Base-by-base conservation (phyloP, 2,329 filamentous ascomycete genomes). In the Monilinia fructigena region DNA sequence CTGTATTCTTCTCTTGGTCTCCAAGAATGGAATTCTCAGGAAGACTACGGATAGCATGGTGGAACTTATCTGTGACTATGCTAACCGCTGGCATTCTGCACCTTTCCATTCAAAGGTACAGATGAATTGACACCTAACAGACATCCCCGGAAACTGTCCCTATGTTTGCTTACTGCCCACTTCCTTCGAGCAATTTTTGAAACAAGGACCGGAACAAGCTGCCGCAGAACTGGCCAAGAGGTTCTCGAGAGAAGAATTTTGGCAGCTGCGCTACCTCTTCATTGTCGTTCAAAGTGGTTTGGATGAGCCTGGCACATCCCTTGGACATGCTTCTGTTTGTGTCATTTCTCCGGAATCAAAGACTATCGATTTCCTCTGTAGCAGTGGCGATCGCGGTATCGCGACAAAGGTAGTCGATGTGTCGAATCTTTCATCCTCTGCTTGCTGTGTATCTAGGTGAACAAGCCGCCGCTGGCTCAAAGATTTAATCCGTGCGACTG, bases 31-130 rank as follows among this genome's bases (percentile, higher is more conserved):
- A 56, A 45, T 56, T 1, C 40, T 35, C 12, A 35, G 10, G 16
- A 18, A 12, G 7, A 56, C 52, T 31, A 7, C 42, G 5, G 10
- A 56, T 5, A 52, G 14, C 5, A 56, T 55, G 50, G 26, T 55
- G 8, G 61, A 64, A n/a, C 56, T 56, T n/a, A 64, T 64, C 16
- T 55, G 50, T 18, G 61, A 64, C 26, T 64, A 64, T 23, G 61
- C 61, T 12, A 64, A 64, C 31, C 52, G 61, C 47, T 64, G 61
- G 61, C 52, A 64, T 23, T 64, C 53, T 31, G 7, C 35, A n/a
- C 35, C n/a, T n/a, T 45, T 11, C 18, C 61, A 38, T 56, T 26
- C 10, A 35, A 6, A 18, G 52, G 56, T 26, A 28, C 11, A 47
- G 16, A 12, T 18, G 10, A 2, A 35, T 3, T 26, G 16, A 64